phyloP scores from a whole-genome alignment of 2,329 filamentous ascomycete species.

The Westerdykella ornata region DNA sequence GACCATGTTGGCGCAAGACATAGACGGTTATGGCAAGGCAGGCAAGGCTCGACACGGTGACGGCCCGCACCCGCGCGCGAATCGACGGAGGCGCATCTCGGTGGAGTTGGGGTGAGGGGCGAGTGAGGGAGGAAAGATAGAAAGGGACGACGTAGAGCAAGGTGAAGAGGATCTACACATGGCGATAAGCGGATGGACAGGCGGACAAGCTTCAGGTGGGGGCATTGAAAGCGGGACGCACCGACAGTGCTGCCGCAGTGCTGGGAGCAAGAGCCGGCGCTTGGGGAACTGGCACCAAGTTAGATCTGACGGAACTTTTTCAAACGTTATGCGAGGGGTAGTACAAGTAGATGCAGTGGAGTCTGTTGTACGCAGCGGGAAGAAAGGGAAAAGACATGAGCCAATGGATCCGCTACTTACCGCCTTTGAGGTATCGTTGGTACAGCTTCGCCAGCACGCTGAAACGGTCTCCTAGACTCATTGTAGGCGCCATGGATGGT shows the following conservation, averaged over 20 bases:
- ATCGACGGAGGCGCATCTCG: slow-evolving; percentile 88
- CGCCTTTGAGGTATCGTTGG: slow-evolving; percentile 30
- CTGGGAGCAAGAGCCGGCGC: slow-evolving; percentile 32
- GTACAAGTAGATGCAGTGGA: slow-evolving; percentile 13
- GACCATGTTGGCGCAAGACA: slow-evolving; percentile 53
- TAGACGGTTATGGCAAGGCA: slow-evolving; percentile 62
- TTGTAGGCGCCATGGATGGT: slow-evolving; percentile 21
- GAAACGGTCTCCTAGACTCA: slow-evolving; percentile 29
- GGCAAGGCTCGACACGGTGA: slow-evolving; percentile 65
- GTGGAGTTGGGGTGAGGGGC: slow-evolving; percentile 70
- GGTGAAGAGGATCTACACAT: slow-evolving; percentile 66
- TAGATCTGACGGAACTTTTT: slow-evolving; percentile 18
- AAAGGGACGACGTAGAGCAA: slow-evolving; percentile 84
- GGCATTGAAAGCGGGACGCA: slow-evolving; percentile 21
- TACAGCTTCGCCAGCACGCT: slow-evolving; percentile 25
- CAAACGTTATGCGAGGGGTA: slow-evolving; percentile 8
- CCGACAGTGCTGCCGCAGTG: slow-evolving; percentile 34
- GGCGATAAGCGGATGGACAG: slow-evolving; percentile 20
- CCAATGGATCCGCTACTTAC: slow-evolving; percentile 35
- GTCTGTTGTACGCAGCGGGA: slow-evolving; percentile 16
- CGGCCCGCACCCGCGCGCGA: slow-evolving; percentile 72
- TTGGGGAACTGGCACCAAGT: slow-evolving; percentile 31
- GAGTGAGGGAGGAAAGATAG: slow-evolving; percentile 72
- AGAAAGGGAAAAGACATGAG: slow-evolving; percentile 15
- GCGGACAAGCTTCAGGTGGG: slow-evolving; percentile 16